Conservation (phyloP, 495 filamentous ascomycete species). For the Penicillium salamii region DNA sequence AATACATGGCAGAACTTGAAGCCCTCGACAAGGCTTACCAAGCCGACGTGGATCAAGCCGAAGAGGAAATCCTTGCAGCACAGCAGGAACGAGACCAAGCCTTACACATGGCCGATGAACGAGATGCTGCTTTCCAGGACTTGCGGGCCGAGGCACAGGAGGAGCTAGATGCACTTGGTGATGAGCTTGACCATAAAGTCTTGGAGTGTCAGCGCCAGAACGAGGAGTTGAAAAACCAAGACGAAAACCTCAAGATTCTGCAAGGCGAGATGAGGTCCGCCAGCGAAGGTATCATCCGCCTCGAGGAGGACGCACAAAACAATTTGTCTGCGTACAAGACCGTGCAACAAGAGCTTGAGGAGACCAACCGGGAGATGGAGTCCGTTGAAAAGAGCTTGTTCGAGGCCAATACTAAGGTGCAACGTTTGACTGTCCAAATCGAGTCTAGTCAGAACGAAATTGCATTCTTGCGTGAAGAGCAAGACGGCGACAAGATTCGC, state of each 20-base stretch:
- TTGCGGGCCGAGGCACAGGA: conserved; percentile 77
- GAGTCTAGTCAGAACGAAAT: conserved; percentile 93
- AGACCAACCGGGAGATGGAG: conserved; percentile 74
- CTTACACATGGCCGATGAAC: conserved; percentile 69
- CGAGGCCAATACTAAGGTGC: conserved; percentile 79
- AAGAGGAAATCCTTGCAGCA: conserved; percentile 76
- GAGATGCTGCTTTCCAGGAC: conserved; percentile 76
- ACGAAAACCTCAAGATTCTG: conserved; percentile 78
- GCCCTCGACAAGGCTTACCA: conserved; percentile 63
- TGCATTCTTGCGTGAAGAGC: conserved; percentile 91
- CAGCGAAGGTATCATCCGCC: conserved; percentile 74
- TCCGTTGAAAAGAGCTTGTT: conserved; percentile 70
- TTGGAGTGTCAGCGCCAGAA: conserved; percentile 72
- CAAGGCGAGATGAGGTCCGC: conserved; percentile 90
- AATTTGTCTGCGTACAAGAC: conserved; percentile 65
- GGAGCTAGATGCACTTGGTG: conserved; percentile 79
- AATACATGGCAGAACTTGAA: conserved; percentile 64
- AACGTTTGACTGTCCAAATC: conserved; percentile 81
- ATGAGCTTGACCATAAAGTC: conserved; percentile 67
- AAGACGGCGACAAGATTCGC: conserved; percentile 96
- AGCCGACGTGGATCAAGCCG: conserved; percentile 70
- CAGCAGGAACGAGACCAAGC: conserved; percentile 87
- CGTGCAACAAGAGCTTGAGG: conserved; percentile 69
- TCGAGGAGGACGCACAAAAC: conserved; percentile 82
- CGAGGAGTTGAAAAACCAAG: conserved; percentile 49